Percentiles rank a stretch among this genome's conserved stretches.
Evolutionary conservation across 345 rosid species (phyloP).

Genomic region (Lumnitzera racemosa): DNA sequence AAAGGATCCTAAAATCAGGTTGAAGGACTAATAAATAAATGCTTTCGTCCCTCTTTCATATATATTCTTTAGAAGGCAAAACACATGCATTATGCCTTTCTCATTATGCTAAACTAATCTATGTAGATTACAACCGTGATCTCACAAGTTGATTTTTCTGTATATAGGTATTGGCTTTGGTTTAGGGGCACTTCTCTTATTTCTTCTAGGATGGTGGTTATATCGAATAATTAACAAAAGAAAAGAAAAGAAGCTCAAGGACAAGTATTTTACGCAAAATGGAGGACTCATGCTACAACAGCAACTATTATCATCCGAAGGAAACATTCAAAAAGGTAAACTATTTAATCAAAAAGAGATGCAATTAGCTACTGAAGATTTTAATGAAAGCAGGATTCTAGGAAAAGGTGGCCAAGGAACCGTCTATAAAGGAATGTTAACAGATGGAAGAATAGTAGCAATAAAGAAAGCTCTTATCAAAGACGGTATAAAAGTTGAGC

Average conservation of each 20-base stretch:
- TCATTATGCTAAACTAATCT: no score
- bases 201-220: background rate
- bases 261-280: slow-evolving; percentile 5
- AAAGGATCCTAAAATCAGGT: no score
- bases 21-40: no score
- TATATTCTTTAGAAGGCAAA: no score
- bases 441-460: slow-evolving; percentile 5
- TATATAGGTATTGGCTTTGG: no score
- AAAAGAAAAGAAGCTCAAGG: background rate
- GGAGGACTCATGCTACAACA: slow-evolving; percentile 6
- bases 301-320: background rate
- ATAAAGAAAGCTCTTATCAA: slow-evolving; percentile 2
- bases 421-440: slow-evolving; percentile 8
- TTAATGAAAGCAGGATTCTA: background rate
- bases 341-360: slow-evolving; percentile 2
- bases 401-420: slow-evolving; percentile 7
- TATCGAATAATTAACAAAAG: background rate
- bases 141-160: no score
- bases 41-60: no score
- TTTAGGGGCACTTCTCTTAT: background rate
- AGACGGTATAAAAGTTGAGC: background rate
- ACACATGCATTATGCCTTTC: no score
- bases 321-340: slow-evolving; percentile 1
- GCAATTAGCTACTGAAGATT: background rate
- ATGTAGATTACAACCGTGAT: no score